phyloP scores from a whole-genome alignment of 768 basidiomycete genomes.

The Suillus subluteus region DNA sequence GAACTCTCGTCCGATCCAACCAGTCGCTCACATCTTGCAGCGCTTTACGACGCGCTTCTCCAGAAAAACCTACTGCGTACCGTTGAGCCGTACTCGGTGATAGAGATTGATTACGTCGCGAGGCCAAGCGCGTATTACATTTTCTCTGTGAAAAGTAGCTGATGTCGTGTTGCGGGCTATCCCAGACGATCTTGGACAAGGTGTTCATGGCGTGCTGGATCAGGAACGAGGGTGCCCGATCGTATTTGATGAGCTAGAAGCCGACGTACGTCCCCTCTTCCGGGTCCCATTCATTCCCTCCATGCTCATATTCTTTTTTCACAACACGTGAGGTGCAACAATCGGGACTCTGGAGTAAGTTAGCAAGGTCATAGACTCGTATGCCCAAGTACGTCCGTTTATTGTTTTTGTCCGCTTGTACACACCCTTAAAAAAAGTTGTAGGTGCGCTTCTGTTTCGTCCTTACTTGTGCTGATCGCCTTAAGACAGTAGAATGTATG shows the following conservation, averaged over 20 bases:
- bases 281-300: background rate
- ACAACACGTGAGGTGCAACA: slow-evolving; percentile 67
- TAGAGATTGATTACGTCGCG: slow-evolving; percentile 91
- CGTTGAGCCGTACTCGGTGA: slow-evolving; percentile 92
- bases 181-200: slow-evolving; percentile 98
- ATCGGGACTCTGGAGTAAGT: slow-evolving; percentile 90
- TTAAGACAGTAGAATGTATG: slow-evolving; percentile 28
- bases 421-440: too few relatives aligned
- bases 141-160: background rate
- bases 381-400: slow-evolving; percentile 66
- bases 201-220: slow-evolving; percentile 92
- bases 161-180: slow-evolving; percentile 57
- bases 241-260: slow-evolving; percentile 86
- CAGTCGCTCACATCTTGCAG: slow-evolving; percentile 91
- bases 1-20: slow-evolving; percentile 97
- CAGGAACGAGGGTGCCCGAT: slow-evolving; percentile 91
- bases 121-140: slow-evolving; percentile 73
- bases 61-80: slow-evolving; percentile 85
- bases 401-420: background rate
- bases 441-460: background rate
- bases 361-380: slow-evolving; percentile 90
- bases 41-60: slow-evolving; percentile 92
- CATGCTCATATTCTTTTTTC: background rate
- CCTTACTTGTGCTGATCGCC: background rate
- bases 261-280: slow-evolving; percentile 64